Evolutionary conservation across 2,329 filamentous ascomycete species (phyloP).

Genomic region (Xylaria sp.): DNA sequence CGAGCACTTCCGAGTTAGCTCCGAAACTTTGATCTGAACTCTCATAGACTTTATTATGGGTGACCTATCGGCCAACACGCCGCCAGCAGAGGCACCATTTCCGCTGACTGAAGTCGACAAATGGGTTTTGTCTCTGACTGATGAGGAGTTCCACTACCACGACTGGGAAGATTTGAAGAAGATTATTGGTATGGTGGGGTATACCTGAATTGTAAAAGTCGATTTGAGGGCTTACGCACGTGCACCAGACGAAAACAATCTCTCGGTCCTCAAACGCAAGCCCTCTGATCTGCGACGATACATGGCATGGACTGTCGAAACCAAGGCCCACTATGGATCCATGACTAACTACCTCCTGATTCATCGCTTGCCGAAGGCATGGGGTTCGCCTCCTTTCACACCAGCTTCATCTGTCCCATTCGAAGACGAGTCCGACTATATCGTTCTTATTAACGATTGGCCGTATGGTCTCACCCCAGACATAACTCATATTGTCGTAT

Average conservation of each 20-base stretch:
- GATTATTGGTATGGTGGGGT: conserved; percentile 67
- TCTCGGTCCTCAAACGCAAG: conserved; percentile 80
- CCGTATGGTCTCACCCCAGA: conserved; percentile 79
- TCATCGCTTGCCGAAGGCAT: conserved; percentile 74
- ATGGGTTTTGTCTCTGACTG: conserved; percentile 70
- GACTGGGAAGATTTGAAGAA: conserved; percentile 78
- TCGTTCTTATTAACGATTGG: conserved; percentile 90
- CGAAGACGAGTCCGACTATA: conserved; percentile 66
- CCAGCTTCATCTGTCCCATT: conserved; percentile 64
- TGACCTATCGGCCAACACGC: conserved; percentile 44
- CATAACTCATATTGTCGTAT: conserved; percentile 87
- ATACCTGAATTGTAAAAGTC: conserved; percentile 9
- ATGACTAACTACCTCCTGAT: conserved; percentile 82
- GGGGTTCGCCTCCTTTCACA: conserved; percentile 71
- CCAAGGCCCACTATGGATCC: conserved; percentile 79
- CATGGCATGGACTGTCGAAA: conserved; percentile 77
- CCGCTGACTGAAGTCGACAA: conserved; percentile 69
- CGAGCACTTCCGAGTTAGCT: conserved; percentile 7
- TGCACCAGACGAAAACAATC: conserved; percentile 60
- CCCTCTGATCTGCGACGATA: conserved; percentile 85
- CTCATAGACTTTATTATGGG: conserved; percentile 52
- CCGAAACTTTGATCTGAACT: conserved; percentile 1
- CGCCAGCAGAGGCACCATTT: conserved; percentile 61
- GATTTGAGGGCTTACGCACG: conserved; percentile 52
- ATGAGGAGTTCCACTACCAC: conserved; percentile 76